Conservation (phyloP, 192 early-diverging fungal species). For the Rhizophagus clarus region DNA sequence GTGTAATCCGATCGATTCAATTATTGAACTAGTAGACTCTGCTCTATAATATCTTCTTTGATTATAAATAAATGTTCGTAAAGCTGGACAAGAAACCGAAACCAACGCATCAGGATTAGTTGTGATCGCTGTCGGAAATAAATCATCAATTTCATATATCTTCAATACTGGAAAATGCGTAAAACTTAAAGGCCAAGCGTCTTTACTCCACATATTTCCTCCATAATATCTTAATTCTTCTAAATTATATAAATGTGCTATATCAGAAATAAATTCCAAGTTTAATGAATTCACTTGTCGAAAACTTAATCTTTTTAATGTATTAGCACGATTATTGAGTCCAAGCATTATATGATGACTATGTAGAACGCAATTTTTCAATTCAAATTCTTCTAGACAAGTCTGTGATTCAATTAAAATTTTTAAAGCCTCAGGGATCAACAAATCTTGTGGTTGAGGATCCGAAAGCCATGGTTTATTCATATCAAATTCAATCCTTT, state of each 20-base stretch:
- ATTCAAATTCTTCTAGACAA: not conserved
- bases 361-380: not conserved
- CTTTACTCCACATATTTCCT: not conserved
- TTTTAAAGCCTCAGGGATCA: not conserved
- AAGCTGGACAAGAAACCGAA: not conserved
- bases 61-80: slow-evolving; percentile 3
- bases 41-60: not conserved
- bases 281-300: not conserved
- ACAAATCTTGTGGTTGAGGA: not conserved
- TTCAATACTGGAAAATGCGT: slow-evolving; percentile 4
- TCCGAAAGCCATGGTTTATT: not conserved
- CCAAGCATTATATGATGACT: not conserved
- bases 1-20: not conserved
- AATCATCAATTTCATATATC: not conserved
- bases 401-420: slow-evolving; percentile 4
- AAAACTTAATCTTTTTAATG: not conserved
- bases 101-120: not conserved
- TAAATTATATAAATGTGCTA: not conserved
- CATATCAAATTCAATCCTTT: not conserved
- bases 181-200: not conserved
- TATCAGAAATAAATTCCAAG: not conserved
- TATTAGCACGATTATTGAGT: not conserved
- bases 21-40: not conserved
- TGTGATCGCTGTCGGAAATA: not conserved
- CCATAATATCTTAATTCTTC: not conserved